A percentile compares a stretch with the other conserved stretches of the same genome.
Conservation (phyloP, 192 early-diverging fungal genomes). For the Gryganskiella cystojenkinii region DNA sequence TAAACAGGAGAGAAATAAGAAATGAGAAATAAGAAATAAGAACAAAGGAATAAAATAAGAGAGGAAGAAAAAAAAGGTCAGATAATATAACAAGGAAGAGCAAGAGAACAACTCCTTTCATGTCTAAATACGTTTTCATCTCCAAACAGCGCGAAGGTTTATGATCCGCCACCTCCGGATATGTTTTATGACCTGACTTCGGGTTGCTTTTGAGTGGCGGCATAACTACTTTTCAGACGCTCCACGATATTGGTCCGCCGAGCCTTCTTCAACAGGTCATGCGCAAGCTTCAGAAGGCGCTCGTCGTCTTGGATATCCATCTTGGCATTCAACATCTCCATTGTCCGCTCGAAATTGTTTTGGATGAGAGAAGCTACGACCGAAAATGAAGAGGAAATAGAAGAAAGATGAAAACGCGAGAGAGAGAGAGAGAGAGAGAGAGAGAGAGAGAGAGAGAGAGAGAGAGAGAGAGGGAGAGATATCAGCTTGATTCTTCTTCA, state of each 20-base stretch:
- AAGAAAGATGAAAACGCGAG: too few species aligned
- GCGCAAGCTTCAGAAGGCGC: conserved; percentile 48
- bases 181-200: too few species aligned
- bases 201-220: conserved; percentile 5
- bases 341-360: conserved; percentile 59
- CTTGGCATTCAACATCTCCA: conserved; percentile 59
- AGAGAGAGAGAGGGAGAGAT: neutral
- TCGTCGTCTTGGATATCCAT: conserved; percentile 63
- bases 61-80: too few species aligned
- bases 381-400: neutral
- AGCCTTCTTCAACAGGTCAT: conserved; percentile 47
- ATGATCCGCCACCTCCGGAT: too few species aligned
- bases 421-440: neutral
- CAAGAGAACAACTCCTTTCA: too few species aligned
- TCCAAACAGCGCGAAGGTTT: too few species aligned
- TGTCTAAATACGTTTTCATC: too few species aligned
- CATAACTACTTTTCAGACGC: conserved; percentile 22
- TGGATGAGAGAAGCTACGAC: conserved; percentile 46
- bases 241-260: conserved; percentile 26
- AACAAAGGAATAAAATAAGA: too few species aligned
- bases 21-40: too few species aligned
- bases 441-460: neutral
- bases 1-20: too few species aligned
- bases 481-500: neutral
- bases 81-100: too few species aligned